Percentiles rank a stretch among this genome's conserved stretches.
Evolutionary conservation across 306 rosid species (phyloP).

Genomic region (Corylus americana): DNA sequence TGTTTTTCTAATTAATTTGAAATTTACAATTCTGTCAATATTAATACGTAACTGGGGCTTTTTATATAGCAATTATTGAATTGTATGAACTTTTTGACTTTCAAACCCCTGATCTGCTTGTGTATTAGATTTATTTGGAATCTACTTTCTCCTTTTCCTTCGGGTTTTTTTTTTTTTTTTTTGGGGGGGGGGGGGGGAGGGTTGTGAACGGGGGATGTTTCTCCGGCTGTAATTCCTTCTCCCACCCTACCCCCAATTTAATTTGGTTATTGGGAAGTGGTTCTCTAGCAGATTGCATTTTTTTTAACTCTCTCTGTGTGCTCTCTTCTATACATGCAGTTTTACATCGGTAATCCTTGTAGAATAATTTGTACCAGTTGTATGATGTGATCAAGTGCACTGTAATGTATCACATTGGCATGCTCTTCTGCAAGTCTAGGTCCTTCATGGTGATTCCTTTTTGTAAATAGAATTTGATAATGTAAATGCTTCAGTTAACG

Average conservation of each 20-base stretch:
- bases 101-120: neutral
- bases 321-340: neutral
- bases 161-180: too few relatives aligned
- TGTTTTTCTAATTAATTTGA: slow-evolving; percentile 28
- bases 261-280: neutral
- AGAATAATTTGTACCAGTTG: neutral
- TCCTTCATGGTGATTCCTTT: neutral
- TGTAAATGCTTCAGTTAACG: neutral
- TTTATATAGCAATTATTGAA: slow-evolving; percentile 5
- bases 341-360: neutral
- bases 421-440: neutral
- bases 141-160: neutral
- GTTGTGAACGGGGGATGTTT: neutral
- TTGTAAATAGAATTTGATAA: neutral
- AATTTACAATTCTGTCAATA: slow-evolving; percentile 29
- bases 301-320: neutral
- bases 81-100: neutral
- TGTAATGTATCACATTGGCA: neutral
- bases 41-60: slow-evolving; percentile 20
- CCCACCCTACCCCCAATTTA: neutral
- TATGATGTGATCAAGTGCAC: neutral
- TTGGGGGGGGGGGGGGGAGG: neutral
- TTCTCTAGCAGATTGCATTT: neutral
- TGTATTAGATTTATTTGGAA: neutral
- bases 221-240: neutral